Evolutionary conservation across 1,284 basidiomycete genomes (phyloP), one percentile per base, ranked within the genome.

Genomic region (Inonotus obliquus): DNA sequence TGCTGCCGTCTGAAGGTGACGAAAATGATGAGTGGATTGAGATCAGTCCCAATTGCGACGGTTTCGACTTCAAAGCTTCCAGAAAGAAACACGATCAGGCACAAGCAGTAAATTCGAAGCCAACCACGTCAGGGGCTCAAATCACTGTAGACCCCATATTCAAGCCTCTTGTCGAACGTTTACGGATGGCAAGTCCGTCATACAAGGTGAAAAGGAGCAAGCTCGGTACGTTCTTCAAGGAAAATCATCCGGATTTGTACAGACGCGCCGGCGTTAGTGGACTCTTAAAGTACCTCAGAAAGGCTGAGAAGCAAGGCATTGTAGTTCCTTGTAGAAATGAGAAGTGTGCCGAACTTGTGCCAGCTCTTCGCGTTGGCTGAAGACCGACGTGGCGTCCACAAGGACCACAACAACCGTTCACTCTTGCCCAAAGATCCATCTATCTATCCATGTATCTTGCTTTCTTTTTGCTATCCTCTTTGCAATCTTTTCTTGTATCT

Each of bases 11-110:
- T 21, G 27, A 27, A 1, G 71, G 82, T 4, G 82, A 84, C 14
- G 69, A 71, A 1, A 74, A 70, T 0, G 66, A 69, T 2, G 74
- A 76, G 13, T 85, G 83, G 82, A 32, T 62, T 14, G 57, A 58
- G 44, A 51, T 62, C 17, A 29, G 17, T 11, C 25, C 38, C 17
- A n/a, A 7, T 21, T 23, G n/a, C n/a, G n/a, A n/a, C n/a, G n/a
- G n/a, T n/a, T n/a, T n/a, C n/a, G n/a, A n/a, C n/a, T n/a, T n/a
- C n/a, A n/a, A n/a, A n/a, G n/a, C n/a, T n/a, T n/a, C n/a, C n/a
- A n/a, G n/a, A n/a, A n/a, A n/a, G n/a, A n/a, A n/a, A n/a, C n/a
- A n/a, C n/a, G n/a, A n/a, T n/a, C n/a, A 32, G 32, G 32, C 9
- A 9, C 32, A 9, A 32, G 4, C 32, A 9, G 32, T 4, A 9